Evolutionary conservation across 106 monocot species (phyloP).

Genomic region (Amphibolis antarctica): DNA sequence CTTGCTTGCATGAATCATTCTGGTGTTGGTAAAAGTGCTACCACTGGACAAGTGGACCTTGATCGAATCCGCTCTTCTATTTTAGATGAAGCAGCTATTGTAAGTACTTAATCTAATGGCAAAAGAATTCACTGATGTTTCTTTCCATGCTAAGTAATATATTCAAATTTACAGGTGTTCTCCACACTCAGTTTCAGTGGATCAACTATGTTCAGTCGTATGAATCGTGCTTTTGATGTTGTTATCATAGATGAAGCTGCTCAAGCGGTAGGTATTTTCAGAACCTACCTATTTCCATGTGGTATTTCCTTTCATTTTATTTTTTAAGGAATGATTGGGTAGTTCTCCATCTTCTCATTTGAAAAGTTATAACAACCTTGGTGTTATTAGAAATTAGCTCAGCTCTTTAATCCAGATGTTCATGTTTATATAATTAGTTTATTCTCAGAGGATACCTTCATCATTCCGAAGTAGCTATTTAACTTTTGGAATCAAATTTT

Average conservation of each 20-base stretch:
- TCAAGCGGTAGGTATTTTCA: conserved; percentile 70
- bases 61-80: conserved; percentile 78
- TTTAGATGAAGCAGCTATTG: conserved; percentile 96
- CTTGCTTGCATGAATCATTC: conserved; percentile 54
- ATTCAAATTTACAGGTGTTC: conserved; percentile 59
- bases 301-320: no score
- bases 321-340: no score
- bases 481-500: no score
- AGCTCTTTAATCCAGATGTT: no score
- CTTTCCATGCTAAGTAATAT: not conserved
- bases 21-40: conserved; percentile 22
- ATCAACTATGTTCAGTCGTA: conserved; percentile 58
- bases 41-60: conserved; percentile 43
- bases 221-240: conserved; percentile 90
- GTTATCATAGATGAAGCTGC: conserved; percentile 99
- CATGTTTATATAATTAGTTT: no score
- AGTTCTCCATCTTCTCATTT: not conserved
- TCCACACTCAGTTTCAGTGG: conserved; percentile 98
- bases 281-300: not conserved
- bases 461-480: no score
- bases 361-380: no score
- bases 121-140: not conserved
- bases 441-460: no score
- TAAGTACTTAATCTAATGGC: conserved; percentile 19
- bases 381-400: no score